Base-by-base conservation (phyloP, 345 rosid species). In the Ceriops tagal region DNA sequence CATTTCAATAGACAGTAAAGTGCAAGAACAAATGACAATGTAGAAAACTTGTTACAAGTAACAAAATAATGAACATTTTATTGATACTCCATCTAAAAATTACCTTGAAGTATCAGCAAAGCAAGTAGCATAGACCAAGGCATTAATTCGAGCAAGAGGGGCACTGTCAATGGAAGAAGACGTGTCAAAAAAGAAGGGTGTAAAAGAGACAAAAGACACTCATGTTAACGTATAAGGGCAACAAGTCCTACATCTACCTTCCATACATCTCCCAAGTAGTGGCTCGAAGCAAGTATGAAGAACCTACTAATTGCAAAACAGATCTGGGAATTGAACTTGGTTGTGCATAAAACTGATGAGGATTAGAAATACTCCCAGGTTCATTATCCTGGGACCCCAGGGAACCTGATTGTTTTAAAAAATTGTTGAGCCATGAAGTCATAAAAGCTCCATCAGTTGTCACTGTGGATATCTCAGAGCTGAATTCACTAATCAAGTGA, bases 181-280 rank as follows among this genome's bases (percentile, higher is more conserved):
- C 58, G 15, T 15, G 62, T 43, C 30, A 61, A 3, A 68, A 46
- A 76, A 67, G 61, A 37, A 35, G 9, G 16, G 34, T 24, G 22
- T 43, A 43, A 43, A 58, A 19, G 34, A 22, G 62, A 43, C 18
- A 57, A 56, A 13, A 56, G 28, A 56, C 6, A 13, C 16, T 24
- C 19, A 11, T 3, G 59, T 56, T 43, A 13, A 13, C 5, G 24
- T 56, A 13, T 24, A 56, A 56, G 16, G 53, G 24, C 64, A 61
- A 68, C 52, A 57, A 61, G 11, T 58, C 22, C 43, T 43, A 80
- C 72, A 20, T 57, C 83, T 75, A 95, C 99, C 99, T 92, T 84
- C 98, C 99, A 85, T 92, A 92, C 71, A 85, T 80, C 83, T 95
- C 99, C 98, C 98, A 95, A 75, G 93, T 85, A 66, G 96, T 86